Evolutionary conservation across 148 eudicot species (phyloP), one percentile per base, ranked within the genome.

Genomic region (Pharnaceum exiguum): DNA sequence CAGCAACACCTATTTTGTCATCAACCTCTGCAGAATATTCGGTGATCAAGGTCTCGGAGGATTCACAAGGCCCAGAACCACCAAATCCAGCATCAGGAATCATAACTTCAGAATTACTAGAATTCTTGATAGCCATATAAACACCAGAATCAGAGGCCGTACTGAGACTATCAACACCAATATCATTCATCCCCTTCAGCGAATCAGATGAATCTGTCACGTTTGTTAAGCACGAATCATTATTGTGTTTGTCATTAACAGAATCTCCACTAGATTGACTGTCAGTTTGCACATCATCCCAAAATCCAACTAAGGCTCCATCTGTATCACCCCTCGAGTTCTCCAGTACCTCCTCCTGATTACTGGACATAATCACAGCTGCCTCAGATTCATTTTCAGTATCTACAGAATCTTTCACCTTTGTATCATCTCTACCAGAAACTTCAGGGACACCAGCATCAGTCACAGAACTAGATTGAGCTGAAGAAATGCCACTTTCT

Each of bases 201-300:
- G n/a, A n/a, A n/a, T n/a, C n/a, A n/a, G n/a, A n/a, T n/a, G n/a
- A n/a, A n/a, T n/a, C 63, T 8, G 22, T 42, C n/a, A 29, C 33
- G 1, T 6, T 44, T 28, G 21, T 32, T 31, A 40, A 52, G 31
- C 16, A 28, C 19, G 17, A 40, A 39, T 16, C 27, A 49, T 26
- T 9, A 30, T 39, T 30, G 1, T 28, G 24, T 19, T 66, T 60
- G 57, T 40, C 65, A 44, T 39, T 33, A 36, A 35, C 49, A 37
- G 23, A n/a, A 36, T 38, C 31, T 37, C 30, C 53, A n/a, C 22
- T 12, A 46, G 31, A 31, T 40, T 65, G 65, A 62, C 15, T 16
- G 24, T 22, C 47, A 53, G 37, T 23, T 28, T 40, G 63, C 16
- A 28, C 49, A 26, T 50, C 38, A 28, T 29, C 25, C 39, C 10